Evolutionary conservation across 1,284 basidiomycete genomes (phyloP), one percentile per base, ranked within the genome.

Genomic region (Neolentinus lepideus): DNA sequence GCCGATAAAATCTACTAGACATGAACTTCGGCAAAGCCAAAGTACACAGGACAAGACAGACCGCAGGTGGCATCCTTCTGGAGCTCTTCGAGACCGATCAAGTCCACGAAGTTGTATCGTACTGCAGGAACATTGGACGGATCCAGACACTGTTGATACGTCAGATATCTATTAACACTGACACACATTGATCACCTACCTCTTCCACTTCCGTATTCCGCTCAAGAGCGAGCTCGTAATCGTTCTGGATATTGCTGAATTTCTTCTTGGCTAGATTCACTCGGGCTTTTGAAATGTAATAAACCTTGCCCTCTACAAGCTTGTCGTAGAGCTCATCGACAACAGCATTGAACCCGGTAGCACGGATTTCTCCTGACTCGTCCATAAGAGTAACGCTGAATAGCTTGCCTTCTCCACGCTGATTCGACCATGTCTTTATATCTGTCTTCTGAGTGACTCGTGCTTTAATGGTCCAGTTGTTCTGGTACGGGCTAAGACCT

Each of bases 391-490:
- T 96, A 27, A 95, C 86, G 63, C 80, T 94, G 75, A 99, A 99
- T 6, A 99, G 76, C 68, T 98, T 96, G 47, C 97, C 97, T 64
- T 98, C 97, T 51, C 97, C 97, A 11, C 88, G 82, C 61, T 81
- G 77, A 69, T 97, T 99, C 3, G 91, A 90, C 85, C 90, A 99
- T 47, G 85, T 83, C 65, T 84, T 90, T 66, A 99, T 85, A 0
- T 98, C 96, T 0, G 85, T 85, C 72, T 96, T 98, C 63, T 90
- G 84, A 1, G 86, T 92, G 50, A 98, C 93, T 52, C 94, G 88
- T 24, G 94, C 97, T 69, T 94, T 95, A 79, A 99, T 98, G 2
- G 92, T 96, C 96, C 94, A 97, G 67, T 94, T 95, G 75, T 97
- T 98, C 71, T 97, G 93, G 69, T 98, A 99, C 6, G 96, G 97